Conservation (phyloP, 345 rosid species). For the Brassica nigra region DNA sequence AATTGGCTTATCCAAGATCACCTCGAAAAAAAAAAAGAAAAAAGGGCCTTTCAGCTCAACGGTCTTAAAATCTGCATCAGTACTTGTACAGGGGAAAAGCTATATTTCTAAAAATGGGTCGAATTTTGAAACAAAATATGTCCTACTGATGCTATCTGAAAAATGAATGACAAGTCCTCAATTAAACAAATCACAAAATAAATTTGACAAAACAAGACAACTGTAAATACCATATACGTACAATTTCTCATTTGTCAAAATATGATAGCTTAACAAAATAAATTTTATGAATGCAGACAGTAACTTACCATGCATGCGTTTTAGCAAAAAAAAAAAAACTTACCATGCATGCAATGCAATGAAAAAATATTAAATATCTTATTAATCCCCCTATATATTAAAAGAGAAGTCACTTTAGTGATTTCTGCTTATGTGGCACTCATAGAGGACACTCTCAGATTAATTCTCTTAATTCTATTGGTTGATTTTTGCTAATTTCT, state of each 20-base stretch:
- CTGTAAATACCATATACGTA: neutral
- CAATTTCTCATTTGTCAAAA: neutral
- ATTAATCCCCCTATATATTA: too few relatives aligned
- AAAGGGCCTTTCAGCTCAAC: neutral
- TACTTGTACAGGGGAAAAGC: conserved; percentile 7
- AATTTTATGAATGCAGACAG: neutral
- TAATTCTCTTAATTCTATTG: too few relatives aligned
- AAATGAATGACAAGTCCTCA: conserved; percentile 8
- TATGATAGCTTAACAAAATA: neutral
- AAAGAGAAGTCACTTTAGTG: too few relatives aligned
- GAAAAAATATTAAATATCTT: neutral
- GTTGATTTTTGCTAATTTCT: too few relatives aligned
- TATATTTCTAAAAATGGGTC: conserved; percentile 22
- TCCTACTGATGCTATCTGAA: conserved; percentile 14
- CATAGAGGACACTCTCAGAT: too few relatives aligned
- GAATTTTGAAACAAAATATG: conserved; percentile 31
- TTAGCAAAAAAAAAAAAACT: too few relatives aligned
- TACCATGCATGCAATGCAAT: conserved; percentile 19
- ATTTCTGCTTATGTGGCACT: too few relatives aligned
- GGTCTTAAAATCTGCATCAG: neutral
- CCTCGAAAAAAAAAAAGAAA: neutral
- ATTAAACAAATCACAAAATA: neutral
- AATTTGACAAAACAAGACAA: conserved; percentile 7
- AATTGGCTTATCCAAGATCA: neutral
- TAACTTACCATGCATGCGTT: conserved; percentile 18